Evolutionary conservation across 2,329 filamentous ascomycete species (phyloP), one percentile per base, ranked within the genome.

Genomic region (Fusarium oxysporum): DNA sequence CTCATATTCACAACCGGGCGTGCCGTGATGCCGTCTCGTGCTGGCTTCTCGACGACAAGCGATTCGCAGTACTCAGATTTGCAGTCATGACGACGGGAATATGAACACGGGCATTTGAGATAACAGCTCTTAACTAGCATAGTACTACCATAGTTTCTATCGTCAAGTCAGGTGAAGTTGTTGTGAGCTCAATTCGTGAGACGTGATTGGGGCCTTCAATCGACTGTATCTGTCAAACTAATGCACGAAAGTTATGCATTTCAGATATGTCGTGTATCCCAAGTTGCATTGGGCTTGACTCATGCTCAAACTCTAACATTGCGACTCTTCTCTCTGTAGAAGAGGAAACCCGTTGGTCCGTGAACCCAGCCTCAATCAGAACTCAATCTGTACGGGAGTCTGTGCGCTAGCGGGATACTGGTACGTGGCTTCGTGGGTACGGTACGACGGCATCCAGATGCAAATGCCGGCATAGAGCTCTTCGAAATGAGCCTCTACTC

Each of bases 341-440:
- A 2, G 50, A 38, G 33, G 13, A 38, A 38, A 53, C 9, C 23
- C 33, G 23, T 9, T 53, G 23, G 23, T 38, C 50, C 50, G 33
- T 53, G 33, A 25, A 21, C n/a, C 45, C 16, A 53, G 33, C 23
- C 33, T 21, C 13, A 28, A 37, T 53, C 23, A 28, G 17, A 53
- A 28, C 50, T 28, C 23, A 53, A 53, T 53, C 33, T 53, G 23
- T 21, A n/a, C 33, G 50, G 50, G 50, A 53, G 50, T 53, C 50
- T 53, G 33, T 53, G 50, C 33, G 4, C 12, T 28, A 21, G 50
- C 10, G 5, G 17, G 9, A 53, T 28, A 38, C 23, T 21, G 9
- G 50, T 53, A 28, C 32, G 33, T 25, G 23, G n/a, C 23, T 14
- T 25, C 32, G 13, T 53, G 32, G 50, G 50, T 16, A 38, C 13